phyloP scores from a whole-genome alignment of 106 monocot genomes.

The Apostasia ramifera region DNA sequence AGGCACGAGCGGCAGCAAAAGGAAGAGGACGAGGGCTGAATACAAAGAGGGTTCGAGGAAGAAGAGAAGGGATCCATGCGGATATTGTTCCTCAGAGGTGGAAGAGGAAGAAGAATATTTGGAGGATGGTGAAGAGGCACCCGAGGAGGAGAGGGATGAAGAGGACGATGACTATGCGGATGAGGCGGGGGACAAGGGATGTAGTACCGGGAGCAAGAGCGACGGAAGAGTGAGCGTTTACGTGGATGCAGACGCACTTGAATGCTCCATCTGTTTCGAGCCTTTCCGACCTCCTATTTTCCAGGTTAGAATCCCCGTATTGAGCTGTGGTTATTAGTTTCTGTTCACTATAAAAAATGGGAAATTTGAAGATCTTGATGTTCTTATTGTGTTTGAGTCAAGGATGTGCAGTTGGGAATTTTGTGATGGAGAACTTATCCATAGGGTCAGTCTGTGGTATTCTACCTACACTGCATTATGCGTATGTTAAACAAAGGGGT shows the following conservation, averaged over 20 bases:
- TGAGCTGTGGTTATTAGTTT: neutral
- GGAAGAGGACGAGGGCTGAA: neutral
- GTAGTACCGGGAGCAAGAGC: neutral
- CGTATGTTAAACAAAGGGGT: no score
- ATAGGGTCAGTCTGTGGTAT: no score
- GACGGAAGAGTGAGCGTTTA: slow-evolving; percentile 11
- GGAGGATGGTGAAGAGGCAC: neutral
- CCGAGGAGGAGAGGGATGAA: neutral
- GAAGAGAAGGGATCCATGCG: neutral
- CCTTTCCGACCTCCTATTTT: slow-evolving; percentile 50
- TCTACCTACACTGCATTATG: no score
- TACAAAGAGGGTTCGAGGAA: neutral
- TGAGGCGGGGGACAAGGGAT: neutral
- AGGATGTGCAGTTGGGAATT: no score
- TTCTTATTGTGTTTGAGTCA: no score
- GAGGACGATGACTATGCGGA: neutral
- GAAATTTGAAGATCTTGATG: neutral
- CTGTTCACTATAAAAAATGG: neutral
- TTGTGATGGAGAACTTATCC: no score
- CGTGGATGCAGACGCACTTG: slow-evolving; percentile 61
- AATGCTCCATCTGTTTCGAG: slow-evolving; percentile 80
- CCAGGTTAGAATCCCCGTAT: slow-evolving; percentile 27
- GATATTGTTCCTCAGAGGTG: no score
- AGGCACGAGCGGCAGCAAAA: neutral
- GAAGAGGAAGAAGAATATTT: neutral